Conservation (phyloP, 2,329 filamentous ascomycete species). For the Colletotrichum sojae region DNA sequence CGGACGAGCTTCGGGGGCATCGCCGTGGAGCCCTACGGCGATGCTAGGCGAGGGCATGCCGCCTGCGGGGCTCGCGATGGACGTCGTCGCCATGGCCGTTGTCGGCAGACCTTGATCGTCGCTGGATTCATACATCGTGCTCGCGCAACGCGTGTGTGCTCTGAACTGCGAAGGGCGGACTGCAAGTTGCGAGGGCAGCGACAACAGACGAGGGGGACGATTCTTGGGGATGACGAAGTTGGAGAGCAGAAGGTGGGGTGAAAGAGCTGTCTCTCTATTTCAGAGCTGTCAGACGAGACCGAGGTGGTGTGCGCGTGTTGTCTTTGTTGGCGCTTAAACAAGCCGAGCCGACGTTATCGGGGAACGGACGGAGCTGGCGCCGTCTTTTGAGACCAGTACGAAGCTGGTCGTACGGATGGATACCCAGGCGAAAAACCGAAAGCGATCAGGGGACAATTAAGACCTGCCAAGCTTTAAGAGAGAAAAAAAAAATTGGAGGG, state of each 20-base stretch:
- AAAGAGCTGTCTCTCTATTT: conserved; percentile 2
- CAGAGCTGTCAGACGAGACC: conserved; percentile 9
- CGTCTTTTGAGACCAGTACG: conserved; percentile 2
- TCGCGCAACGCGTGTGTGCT: conserved; percentile 11
- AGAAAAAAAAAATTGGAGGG: conserved; percentile 3
- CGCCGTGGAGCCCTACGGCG: conserved; percentile 38
- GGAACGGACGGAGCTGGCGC: conserved; percentile 6
- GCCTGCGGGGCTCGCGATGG: conserved; percentile 12
- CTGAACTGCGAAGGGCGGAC: not conserved
- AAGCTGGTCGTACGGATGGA: no score
- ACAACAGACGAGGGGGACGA: not conserved
- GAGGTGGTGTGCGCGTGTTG: not conserved
- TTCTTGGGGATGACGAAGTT: conserved; percentile 17
- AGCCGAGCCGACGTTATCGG: not conserved
- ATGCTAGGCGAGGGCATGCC: conserved; percentile 39
- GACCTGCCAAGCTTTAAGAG: conserved; percentile 24
- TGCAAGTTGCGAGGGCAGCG: not conserved
- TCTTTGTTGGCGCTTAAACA: conserved; percentile 6
- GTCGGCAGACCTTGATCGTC: conserved; percentile 28
- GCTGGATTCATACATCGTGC: conserved; percentile 26
- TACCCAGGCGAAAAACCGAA: conserved; percentile 23
- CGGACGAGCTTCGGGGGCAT: conserved; percentile 46
- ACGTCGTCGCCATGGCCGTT: conserved; percentile 36
- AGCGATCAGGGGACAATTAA: conserved; percentile 10
- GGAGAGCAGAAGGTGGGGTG: conserved; percentile 20